Evolutionary conservation across 768 basidiomycete genomes (phyloP).

Genomic region (Asterophora lycoperdoides): DNA sequence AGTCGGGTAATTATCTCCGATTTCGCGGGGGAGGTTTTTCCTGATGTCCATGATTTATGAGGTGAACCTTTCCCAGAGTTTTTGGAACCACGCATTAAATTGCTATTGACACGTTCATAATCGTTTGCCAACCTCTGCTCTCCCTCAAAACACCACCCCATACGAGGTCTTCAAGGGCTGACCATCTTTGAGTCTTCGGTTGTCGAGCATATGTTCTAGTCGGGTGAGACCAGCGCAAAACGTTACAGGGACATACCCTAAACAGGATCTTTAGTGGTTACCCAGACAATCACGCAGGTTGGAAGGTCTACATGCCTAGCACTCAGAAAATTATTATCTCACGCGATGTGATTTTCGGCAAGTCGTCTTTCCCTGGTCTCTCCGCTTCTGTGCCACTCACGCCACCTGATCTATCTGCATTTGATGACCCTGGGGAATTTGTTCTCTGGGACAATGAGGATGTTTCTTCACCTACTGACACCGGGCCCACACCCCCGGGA

Average conservation of each 20-base stretch:
- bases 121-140: slow-evolving; percentile 3
- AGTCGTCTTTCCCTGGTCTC: slow-evolving; percentile 2
- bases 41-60: too few relatives aligned
- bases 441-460: neutral
- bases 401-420: neutral
- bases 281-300: slow-evolving; percentile 8
- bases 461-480: neutral
- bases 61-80: too few relatives aligned
- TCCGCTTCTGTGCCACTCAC: neutral
- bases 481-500: neutral
- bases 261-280: slow-evolving; percentile 39
- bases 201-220: too few relatives aligned
- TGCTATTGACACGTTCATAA: slow-evolving; percentile 11
- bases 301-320: slow-evolving; percentile 6
- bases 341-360: slow-evolving; percentile 1
- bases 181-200: slow-evolving; percentile 31
- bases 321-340: slow-evolving; percentile 3
- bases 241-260: slow-evolving; percentile 20
- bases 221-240: slow-evolving; percentile 30
- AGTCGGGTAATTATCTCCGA: too few relatives aligned
- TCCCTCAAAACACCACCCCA: neutral
- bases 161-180: slow-evolving; percentile 10
- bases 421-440: neutral
- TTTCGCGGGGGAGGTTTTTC: too few relatives aligned
- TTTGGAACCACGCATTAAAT: too few relatives aligned